Evolutionary conservation across 2,329 filamentous ascomycete genomes (phyloP), one percentile per base, ranked within the genome.

Genomic region (Drechslerella stenobrocha): DNA sequence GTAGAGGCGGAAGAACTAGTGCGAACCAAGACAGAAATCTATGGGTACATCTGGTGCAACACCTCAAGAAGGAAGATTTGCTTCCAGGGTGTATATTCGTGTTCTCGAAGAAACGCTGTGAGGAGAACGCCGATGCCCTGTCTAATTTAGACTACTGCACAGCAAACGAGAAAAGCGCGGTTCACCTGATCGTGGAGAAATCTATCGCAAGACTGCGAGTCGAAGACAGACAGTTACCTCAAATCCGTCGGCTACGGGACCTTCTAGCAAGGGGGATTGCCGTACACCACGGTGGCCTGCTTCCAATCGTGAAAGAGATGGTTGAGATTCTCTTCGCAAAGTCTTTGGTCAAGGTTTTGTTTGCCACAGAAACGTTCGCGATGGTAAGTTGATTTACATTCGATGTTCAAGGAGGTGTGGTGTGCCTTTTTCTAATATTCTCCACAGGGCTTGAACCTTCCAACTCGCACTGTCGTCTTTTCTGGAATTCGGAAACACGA

Each of bases 401-500:
- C n/a, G n/a, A n/a, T n/a, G n/a, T n/a, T n/a, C n/a, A n/a, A n/a
- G n/a, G n/a, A 37, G 15, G 13, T 13, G 8, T 37, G 3, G n/a
- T 4, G 34, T 3, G 6, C 37, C 9, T 42, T 20, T 42, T 15
- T 28, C 44, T 61, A 1, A 55, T 47, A 37, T 30, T 4, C 11
- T 22, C 28, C 1, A 47, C 57, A 71, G 70, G 93, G 93, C 24
- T 81, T 98, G 28, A 98, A 98, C 74, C 79, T 98, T 59, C 93
- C 93, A 0, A 98, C 93, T 0, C 84, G 93, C 71, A 98, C 93
- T 0, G 93, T 98, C 0, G 92, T 97, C 1, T 98, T 98, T 76
- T 97, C 93, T 8, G 93, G 93, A 7, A 96, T 93, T 77, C 85
- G 93, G 52, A 98, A 98, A 76, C 92, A 96, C 71, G 93, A 98